Percentiles rank a stretch among this genome's conserved stretches.
Evolutionary conservation across 2,329 filamentous ascomycete species (phyloP).

Genomic region (Phialophora expanda): DNA sequence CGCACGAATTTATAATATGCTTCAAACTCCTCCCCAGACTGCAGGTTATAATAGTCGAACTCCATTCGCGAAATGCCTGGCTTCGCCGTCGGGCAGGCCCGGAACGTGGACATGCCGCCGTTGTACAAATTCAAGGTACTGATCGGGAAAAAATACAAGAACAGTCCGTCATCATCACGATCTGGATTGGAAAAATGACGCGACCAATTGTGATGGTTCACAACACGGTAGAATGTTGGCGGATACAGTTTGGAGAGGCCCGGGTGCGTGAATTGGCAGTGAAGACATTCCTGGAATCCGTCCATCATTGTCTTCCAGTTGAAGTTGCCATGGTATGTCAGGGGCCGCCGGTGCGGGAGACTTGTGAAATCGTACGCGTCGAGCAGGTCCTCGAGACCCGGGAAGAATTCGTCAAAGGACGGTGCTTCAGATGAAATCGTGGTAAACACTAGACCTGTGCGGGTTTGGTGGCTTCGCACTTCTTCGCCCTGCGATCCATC

Average conservation of each 20-base stretch:
- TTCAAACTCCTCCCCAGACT: not conserved
- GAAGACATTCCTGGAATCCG: slow-evolving; percentile 63
- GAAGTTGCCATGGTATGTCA: slow-evolving; percentile 58
- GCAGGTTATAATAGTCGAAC: not conserved
- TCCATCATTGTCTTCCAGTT: slow-evolving; percentile 67
- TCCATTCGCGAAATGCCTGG: not conserved
- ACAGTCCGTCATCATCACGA: not conserved
- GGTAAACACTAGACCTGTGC: not conserved
- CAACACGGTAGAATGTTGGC: not conserved
- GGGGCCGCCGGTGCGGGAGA: not conserved
- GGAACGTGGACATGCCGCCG: not conserved
- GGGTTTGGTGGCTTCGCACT: not conserved
- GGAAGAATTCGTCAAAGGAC: not conserved
- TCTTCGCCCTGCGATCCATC: not conserved
- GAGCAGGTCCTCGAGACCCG: not conserved
- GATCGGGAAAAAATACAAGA: not conserved
- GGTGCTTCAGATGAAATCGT: not conserved
- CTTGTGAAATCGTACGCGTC: not conserved
- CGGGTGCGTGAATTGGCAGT: slow-evolving; percentile 63
- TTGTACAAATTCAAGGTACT: slow-evolving; percentile 1
- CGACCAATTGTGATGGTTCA: not conserved
- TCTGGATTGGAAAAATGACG: not conserved
- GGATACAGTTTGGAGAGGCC: slow-evolving; percentile 53
- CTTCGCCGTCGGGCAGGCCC: not conserved
- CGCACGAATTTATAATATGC: not conserved